Evolutionary conservation across 306 rosid species (phyloP).

Genomic region (Casuarina glauca): DNA sequence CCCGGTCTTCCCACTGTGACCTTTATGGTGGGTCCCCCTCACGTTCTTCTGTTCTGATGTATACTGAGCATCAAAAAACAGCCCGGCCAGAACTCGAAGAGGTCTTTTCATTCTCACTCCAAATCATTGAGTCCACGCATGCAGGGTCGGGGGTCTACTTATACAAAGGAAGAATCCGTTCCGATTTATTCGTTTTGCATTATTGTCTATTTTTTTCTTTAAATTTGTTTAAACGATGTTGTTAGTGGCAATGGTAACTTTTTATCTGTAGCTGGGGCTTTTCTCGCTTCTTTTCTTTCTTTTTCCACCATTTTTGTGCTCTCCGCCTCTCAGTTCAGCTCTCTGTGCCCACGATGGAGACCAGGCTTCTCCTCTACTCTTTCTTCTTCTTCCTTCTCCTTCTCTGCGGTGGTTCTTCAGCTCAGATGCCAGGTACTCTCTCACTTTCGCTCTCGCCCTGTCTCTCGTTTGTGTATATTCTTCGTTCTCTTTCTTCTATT

Average conservation of each 20-base stretch:
- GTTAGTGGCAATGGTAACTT: not conserved
- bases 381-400: conserved; percentile 34
- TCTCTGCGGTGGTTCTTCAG: conserved; percentile 45
- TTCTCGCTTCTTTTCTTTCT: conserved; percentile 10
- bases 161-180: not conserved
- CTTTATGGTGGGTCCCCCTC: too few relatives aligned
- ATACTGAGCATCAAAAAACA: too few relatives aligned
- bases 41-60: too few relatives aligned
- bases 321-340: conserved; percentile 15
- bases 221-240: too few relatives aligned
- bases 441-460: conserved; percentile 11
- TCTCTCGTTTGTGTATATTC: not conserved
- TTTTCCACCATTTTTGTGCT: conserved; percentile 39
- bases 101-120: not conserved
- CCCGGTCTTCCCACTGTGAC: too few relatives aligned
- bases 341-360: conserved; percentile 50
- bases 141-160: not conserved
- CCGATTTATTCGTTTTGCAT: not conserved
- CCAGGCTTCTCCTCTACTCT: conserved; percentile 32
- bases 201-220: not conserved
- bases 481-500: not conserved
- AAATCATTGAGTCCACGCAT: too few relatives aligned
- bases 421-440: conserved; percentile 77
- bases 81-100: not conserved
- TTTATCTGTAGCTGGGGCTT: conserved; percentile 13